Evolutionary conservation across 2,329 filamentous ascomycete genomes (phyloP), one percentile per base, ranked within the genome.

Genomic region (Diaporthe sp.): DNA sequence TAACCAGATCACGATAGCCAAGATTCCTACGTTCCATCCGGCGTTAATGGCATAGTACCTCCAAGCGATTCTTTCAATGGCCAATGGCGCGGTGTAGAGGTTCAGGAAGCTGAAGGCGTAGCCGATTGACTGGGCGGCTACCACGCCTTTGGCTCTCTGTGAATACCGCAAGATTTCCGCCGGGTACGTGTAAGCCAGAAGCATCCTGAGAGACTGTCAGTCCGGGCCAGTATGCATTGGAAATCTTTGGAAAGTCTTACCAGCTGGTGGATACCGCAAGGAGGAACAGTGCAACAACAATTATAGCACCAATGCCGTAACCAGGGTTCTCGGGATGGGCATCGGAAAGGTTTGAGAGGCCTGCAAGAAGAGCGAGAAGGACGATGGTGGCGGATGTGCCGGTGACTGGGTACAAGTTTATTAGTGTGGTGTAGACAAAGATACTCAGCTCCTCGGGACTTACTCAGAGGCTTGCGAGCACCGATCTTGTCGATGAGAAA

Each of bases 71-170:
- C 10, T 42, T 4, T 61, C 57, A 3, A 61, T 61, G 0, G 57
- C 57, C 5, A 61, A 19, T 19, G 57, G 57, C 9, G 57, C 57
- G 35, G 57, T 61, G 57, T 61, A 61, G 35, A 61, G 57, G 12
- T 61, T 61, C 2, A 61, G 57, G 57, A 61, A 61, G 10, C 57
- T 61, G 57, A 61, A 61, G 22, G 57, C 57, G 6, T 61, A 61
- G 19, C 57, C 57, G n/a, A 61, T 42, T 2, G 57, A 61, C 35
- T 61, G 57, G 35, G 57, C 57, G 3, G 57, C 57, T 61, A 61
- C 57, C 5, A 61, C 57, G 35, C 57, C 57, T 7, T 61, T 61
- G 35, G 57, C 57, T 28, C 57, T 35, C 35, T 61, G 57, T 1
- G 57, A 61, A 28, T 61, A 61, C 2, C 57, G 57, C 13, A 60